Evolutionary conservation across 1,284 basidiomycete species (phyloP).

Genomic region (Ganoderma multipileum): DNA sequence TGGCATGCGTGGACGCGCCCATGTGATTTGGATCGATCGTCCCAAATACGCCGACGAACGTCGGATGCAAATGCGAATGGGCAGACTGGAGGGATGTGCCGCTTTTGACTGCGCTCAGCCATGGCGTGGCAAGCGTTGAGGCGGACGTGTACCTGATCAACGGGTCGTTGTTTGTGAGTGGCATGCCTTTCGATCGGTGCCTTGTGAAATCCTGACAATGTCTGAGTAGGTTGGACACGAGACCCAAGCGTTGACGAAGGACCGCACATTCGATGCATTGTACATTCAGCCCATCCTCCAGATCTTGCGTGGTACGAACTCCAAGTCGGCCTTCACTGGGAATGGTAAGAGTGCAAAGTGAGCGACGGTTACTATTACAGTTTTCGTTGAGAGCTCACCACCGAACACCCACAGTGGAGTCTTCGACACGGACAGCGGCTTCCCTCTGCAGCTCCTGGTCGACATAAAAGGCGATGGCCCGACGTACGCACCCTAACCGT

Average conservation of each 20-base stretch:
- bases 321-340: constrained; percentile 47
- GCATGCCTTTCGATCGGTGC: not conserved
- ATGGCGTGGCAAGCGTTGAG: constrained; percentile 60
- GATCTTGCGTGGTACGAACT: constrained; percentile 53
- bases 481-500: constrained; percentile 42
- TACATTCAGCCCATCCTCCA: constrained; percentile 56
- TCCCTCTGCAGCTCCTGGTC: constrained; percentile 54
- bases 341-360: constrained; percentile 51
- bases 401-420: constrained; percentile 44
- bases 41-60: not conserved
- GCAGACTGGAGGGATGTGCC: constrained; percentile 63
- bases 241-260: constrained; percentile 41
- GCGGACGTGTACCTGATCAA: constrained; percentile 60
- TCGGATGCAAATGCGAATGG: not conserved
- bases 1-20: not conserved
- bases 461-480: constrained; percentile 61
- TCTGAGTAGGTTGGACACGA: constrained; percentile 55
- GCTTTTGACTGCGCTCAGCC: constrained; percentile 54
- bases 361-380: constrained; percentile 30
- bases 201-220: not conserved
- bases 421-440: constrained; percentile 52
- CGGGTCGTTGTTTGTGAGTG: constrained; percentile 52
- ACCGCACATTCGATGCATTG: constrained; percentile 48
- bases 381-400: not conserved
- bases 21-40: not conserved